A percentile compares a stretch with the other conserved stretches of the same genome.
Evolutionary conservation across 257 asterid genomes (phyloP).

Genomic region (Gentiana dahurica): DNA sequence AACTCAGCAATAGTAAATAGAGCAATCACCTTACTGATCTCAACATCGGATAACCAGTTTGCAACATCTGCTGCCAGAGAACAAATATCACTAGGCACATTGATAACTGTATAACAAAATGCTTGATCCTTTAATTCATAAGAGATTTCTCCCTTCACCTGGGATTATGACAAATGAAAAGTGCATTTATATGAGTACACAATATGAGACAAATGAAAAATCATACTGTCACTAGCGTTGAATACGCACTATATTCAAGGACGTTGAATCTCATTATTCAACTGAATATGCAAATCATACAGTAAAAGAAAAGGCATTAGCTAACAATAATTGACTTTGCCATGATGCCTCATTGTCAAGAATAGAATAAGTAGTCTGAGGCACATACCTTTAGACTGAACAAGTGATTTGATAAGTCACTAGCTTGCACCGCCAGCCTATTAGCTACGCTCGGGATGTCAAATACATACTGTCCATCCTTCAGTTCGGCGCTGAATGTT

Average conservation of each 20-base stretch:
- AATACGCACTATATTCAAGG: too few relatives aligned
- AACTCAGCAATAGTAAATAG: not conserved
- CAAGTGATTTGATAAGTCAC: constrained; percentile 60
- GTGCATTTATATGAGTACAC: not conserved
- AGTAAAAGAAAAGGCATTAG: not conserved
- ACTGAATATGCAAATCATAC: not conserved
- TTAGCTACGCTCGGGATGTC: constrained; percentile 73
- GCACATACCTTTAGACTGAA: constrained; percentile 54
- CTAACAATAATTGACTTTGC: not conserved
- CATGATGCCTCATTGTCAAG: not conserved
- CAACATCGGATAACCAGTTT: constrained; percentile 83
- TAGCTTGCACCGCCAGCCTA: constrained; percentile 41
- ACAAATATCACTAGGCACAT: constrained; percentile 66
- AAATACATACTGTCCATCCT: constrained; percentile 85
- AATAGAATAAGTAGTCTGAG: constrained; percentile 1
- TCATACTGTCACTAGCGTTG: not conserved
- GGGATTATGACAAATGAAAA: constrained; percentile 20
- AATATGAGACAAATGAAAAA: not conserved
- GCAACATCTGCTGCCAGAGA: constrained; percentile 58
- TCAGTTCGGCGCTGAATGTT: constrained; percentile 64
- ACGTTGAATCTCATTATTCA: not conserved
- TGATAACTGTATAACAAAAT: constrained; percentile 46
- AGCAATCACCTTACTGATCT: constrained; percentile 71
- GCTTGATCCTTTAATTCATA: constrained; percentile 94
- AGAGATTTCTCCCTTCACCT: constrained; percentile 81